These are phyloP conservation scores for Syzygium jambos DNA, from an alignment of 345 rosid species.

Conservation along the genomic window DNA sequence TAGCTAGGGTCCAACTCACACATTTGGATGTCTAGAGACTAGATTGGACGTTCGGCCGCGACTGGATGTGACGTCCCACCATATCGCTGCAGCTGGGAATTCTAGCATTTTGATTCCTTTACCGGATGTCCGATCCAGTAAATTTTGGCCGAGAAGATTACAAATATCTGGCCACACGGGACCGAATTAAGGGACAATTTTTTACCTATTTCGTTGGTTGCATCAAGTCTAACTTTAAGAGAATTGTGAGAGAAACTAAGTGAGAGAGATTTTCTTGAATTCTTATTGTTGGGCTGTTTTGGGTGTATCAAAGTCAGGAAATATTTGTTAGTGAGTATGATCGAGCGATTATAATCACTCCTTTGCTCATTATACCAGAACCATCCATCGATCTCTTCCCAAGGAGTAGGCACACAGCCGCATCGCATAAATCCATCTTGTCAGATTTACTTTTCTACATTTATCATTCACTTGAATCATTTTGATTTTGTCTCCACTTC, in stretches of 20 bases:
- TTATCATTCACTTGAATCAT: not conserved
- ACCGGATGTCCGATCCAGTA: not conserved
- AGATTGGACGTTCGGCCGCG: not conserved
- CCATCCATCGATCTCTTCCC: not conserved
- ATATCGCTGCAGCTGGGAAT: not conserved
- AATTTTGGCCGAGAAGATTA: not conserved
- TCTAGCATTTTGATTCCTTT: not conserved
- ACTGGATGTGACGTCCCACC: not conserved
- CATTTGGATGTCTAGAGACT: not conserved
- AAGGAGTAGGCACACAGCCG: not conserved
- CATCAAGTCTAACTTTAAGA: not conserved
- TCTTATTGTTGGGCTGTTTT: not conserved
- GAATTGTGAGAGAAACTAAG: not conserved
- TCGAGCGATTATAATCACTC: not conserved
- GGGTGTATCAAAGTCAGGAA: not conserved
- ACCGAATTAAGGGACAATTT: not conserved
- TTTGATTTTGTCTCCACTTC: not conserved
- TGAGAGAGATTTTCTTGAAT: not conserved
- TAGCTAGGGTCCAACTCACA: not conserved
- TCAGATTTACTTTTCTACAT: not conserved
- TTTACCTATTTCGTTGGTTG: not conserved
- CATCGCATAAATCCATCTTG: not conserved
- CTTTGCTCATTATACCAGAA: not conserved
- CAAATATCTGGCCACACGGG: not conserved
- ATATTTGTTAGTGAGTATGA: not conserved